Conservation (phyloP, 768 basidiomycete genomes). For the Hemileccinum rubropunctum region DNA sequence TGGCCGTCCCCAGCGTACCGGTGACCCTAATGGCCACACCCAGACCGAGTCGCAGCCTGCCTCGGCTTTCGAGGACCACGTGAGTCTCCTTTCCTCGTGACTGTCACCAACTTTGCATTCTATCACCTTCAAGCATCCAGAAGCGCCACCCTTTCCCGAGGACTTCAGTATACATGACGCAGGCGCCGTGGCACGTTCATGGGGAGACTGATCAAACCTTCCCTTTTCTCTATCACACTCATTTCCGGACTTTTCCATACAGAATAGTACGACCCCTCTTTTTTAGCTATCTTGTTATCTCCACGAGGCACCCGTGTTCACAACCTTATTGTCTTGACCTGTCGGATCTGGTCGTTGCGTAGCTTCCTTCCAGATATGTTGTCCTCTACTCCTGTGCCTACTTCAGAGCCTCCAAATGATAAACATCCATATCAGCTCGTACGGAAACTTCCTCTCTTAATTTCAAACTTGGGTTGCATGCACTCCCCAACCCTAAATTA, state of each 20-base stretch:
- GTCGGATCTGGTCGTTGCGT: conserved; percentile 30
- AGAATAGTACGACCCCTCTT: conserved; percentile 17
- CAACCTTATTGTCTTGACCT: conserved; percentile 17
- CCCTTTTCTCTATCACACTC: conserved; percentile 25
- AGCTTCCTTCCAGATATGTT: conserved; percentile 27
- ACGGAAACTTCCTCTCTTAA: conserved; percentile 17
- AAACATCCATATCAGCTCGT: conserved; percentile 9
- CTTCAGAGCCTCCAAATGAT: not conserved
- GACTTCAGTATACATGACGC: conserved; percentile 30
- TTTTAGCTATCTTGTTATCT: conserved; percentile 31
- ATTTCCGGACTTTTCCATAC: conserved; percentile 29
- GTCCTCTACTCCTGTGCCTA: conserved; percentile 24
- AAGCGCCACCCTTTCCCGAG: conserved; percentile 20
- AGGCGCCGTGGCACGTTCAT: conserved; percentile 34
- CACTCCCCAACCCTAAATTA: conserved; percentile 14
- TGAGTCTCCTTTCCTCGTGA: conserved; percentile 12
- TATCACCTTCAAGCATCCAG: not conserved
- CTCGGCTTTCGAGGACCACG: too few species aligned
- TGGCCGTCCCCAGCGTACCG: conserved; percentile 19
- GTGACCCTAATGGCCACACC: conserved; percentile 13
- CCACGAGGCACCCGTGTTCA: conserved; percentile 30
- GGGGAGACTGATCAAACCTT: conserved; percentile 28
- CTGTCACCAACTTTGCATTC: conserved; percentile 8
- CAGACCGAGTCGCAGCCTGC: too few species aligned
- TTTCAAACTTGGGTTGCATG: conserved; percentile 22